Evolutionary conservation across 2,329 filamentous ascomycete genomes (phyloP), one percentile per base, ranked within the genome.

Genomic region (Arachnomyces sp.): DNA sequence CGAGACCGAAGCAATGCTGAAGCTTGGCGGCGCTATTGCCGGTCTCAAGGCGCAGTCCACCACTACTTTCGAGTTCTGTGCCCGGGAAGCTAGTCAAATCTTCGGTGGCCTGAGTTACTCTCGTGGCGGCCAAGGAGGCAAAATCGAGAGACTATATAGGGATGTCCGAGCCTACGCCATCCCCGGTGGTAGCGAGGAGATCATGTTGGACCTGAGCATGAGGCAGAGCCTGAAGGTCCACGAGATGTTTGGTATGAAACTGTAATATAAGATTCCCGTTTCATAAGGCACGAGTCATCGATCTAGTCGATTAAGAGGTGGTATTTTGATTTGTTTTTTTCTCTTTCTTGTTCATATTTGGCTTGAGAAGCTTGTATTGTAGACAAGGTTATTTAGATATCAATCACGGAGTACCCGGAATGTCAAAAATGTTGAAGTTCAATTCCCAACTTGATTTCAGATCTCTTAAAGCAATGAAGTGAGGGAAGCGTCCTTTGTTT

Each of bases 201-300:
- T 98, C 51, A 98, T 98, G 92, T 71, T 96, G 51, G 92, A 98
- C 64, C 66, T 98, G 57, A 94, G 86, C 67, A 94, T 98, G 63
- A 76, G 90, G 53, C 89, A 95, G 73, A 84, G 82, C 47, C 63
- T 95, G 72, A 81, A 79, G 62, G 92, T 98, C 40, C 86, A 88
- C 53, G 82, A 95, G 75, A 81, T 82, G 47, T 72, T 95, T 62
- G 92, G 92, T 7, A 95, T 96, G 90, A 98, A 95, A 76, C 61
- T 98, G 63, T 96, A 80, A 52, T 47, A 13, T 36, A 25, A 34
- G 12, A 11, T 9, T 21, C 8, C 4, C 7, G 34, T 21, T 34
- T 18, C 31, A n/a, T 30, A 25, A 25, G 5, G 5, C 9, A 25
- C 9, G 5, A 25, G 5, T 25, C 21, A 25, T 25, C 21, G 5